Conservation (phyloP, 495 filamentous ascomycete genomes). For the Aspergillus kassunensis region DNA sequence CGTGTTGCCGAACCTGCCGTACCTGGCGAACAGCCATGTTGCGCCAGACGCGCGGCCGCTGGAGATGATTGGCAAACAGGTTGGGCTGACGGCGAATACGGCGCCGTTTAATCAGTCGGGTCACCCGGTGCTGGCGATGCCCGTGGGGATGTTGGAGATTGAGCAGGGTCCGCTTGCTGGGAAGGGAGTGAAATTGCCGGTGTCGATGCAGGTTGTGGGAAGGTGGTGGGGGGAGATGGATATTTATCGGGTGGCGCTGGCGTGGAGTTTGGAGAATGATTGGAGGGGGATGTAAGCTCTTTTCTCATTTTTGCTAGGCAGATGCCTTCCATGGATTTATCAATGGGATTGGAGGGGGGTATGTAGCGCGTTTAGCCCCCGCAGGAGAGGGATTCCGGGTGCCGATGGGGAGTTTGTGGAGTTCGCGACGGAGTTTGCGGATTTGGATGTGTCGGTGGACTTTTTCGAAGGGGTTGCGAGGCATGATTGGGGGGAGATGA, state of each 20-base stretch:
- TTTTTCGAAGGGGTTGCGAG: neutral
- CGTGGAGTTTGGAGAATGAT: conserved; percentile 27
- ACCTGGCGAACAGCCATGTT: neutral
- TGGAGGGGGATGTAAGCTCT: neutral
- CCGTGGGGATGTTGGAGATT: conserved; percentile 2
- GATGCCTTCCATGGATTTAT: no score
- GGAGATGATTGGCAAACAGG: neutral
- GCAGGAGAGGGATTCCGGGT: no score
- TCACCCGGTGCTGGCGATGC: conserved; percentile 9
- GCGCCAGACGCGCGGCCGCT: neutral
- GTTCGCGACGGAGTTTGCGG: neutral
- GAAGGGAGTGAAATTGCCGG: conserved; percentile 39
- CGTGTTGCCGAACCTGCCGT: conserved; percentile 1
- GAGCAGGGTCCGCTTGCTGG: neutral
- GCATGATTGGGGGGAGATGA: no score
- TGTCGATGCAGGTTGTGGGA: conserved; percentile 48
- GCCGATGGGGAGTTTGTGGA: neutral
- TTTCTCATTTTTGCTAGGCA: no score
- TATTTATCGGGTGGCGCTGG: conserved; percentile 43
- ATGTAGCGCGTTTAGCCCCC: no score
- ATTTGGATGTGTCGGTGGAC: neutral
- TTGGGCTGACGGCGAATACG: conserved; percentile 6
- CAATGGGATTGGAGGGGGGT: no score
- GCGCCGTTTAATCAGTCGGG: conserved; percentile 1
- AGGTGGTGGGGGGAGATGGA: conserved; percentile 39